A percentile compares a stretch with the other conserved stretches of the same genome.
phyloP scores from a whole-genome alignment of 257 asterid species.

The Nicotiana undulata region DNA sequence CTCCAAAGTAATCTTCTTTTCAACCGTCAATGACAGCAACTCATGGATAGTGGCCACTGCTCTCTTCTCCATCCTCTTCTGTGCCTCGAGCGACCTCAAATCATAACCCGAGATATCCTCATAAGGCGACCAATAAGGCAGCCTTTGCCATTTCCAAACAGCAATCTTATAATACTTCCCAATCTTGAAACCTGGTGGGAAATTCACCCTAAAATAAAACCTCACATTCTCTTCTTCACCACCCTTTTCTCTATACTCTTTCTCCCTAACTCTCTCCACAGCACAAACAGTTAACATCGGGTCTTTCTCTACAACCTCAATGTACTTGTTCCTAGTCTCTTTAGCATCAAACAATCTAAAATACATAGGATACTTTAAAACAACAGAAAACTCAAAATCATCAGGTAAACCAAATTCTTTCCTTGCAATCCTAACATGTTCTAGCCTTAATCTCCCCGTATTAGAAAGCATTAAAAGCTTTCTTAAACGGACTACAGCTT shows the following conservation, averaged over 20 bases:
- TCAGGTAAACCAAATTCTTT: constrained; percentile 77
- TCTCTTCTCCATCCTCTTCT: constrained; percentile 86
- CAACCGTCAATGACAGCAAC: constrained; percentile 53
- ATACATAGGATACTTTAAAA: constrained; percentile 52
- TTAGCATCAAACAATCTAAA: constrained; percentile 75
- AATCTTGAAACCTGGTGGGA: constrained; percentile 83
- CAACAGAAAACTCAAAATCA: constrained; percentile 69
- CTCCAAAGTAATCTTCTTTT: constrained; percentile 72
- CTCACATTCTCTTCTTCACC: constrained; percentile 72
- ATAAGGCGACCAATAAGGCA: constrained; percentile 91
- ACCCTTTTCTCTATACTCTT: constrained; percentile 65
- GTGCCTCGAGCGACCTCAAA: constrained; percentile 80
- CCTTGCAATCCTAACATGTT: constrained; percentile 78
- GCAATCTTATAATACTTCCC: constrained; percentile 82
- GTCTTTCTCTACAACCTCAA: constrained; percentile 60
- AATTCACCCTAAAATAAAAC: constrained; percentile 64
- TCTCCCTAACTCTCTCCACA: constrained; percentile 62
- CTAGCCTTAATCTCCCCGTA: constrained; percentile 63
- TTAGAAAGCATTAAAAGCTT: constrained; percentile 63
- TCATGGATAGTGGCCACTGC: constrained; percentile 84
- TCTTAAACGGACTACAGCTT: constrained; percentile 51
- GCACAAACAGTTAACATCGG: constrained; percentile 44
- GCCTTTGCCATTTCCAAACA: constrained; percentile 92
- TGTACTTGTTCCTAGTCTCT: constrained; percentile 79
- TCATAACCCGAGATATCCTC: constrained; percentile 74